phyloP scores from a whole-genome alignment of 2,329 filamentous ascomycete genomes.

The Colletotrichum sojae region DNA sequence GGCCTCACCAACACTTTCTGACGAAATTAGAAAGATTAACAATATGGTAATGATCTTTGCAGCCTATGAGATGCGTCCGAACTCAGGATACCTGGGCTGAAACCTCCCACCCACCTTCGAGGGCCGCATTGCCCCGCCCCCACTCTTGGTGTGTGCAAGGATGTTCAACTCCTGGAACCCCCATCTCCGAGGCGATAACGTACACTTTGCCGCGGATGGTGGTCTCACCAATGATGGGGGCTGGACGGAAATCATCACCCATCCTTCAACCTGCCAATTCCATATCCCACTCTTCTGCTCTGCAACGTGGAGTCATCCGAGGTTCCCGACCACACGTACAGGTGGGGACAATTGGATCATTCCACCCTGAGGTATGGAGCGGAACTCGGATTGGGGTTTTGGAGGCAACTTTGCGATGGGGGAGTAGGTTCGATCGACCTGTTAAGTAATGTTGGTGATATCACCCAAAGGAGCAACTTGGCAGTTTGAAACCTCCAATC shows the following conservation, averaged over 20 bases:
- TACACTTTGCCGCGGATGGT: not conserved
- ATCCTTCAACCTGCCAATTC: not conserved
- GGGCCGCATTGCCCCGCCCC: not conserved
- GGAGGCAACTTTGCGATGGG: too few species aligned
- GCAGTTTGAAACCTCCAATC: too few species aligned
- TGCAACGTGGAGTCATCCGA: not conserved
- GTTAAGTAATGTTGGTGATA: not conserved
- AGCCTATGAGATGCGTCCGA: slow-evolving; percentile 1
- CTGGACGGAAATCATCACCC: slow-evolving; percentile 3
- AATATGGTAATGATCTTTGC: not conserved
- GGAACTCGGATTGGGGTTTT: too few species aligned
- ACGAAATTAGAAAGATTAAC: not conserved
- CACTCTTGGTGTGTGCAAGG: not conserved
- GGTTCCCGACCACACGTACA: not conserved
- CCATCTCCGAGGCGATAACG: not conserved
- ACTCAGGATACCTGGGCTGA: not conserved
- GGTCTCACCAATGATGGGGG: not conserved
- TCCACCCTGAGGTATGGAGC: too few species aligned
- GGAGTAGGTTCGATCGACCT: not conserved
- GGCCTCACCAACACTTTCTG: not conserved
- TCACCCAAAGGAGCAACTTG: too few species aligned
- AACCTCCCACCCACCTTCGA: not conserved
- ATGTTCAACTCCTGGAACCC: not conserved
- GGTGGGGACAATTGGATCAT: too few species aligned
- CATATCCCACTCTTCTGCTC: not conserved